These are phyloP conservation scores for Cryphonectria naterciae DNA, from an alignment of 2,329 filamentous ascomycete species.

Conservation along the genomic window DNA sequence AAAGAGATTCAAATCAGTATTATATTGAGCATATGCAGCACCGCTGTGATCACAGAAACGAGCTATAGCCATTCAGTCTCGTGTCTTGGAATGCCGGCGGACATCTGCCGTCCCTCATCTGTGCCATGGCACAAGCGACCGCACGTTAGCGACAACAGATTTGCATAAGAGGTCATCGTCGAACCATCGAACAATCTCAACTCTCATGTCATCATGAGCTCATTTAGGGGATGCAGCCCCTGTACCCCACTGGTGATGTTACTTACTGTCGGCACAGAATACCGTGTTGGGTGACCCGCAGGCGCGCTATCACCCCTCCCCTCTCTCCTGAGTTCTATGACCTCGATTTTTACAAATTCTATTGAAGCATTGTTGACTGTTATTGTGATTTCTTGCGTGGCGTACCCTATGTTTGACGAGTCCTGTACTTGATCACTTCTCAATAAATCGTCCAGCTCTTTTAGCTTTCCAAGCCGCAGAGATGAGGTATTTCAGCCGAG, in stretches of 20 bases:
- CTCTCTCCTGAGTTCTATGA: background rate
- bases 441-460: background rate
- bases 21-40: background rate
- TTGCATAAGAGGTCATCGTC: background rate
- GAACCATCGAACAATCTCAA: background rate
- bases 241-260: background rate
- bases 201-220: background rate
- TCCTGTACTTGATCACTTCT: background rate
- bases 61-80: background rate
- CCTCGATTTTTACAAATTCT: background rate
- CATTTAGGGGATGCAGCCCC: background rate
- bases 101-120: background rate
- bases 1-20: background rate
- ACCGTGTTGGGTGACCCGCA: background rate
- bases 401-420: background rate
- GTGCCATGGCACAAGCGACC: background rate
- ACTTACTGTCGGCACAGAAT: background rate
- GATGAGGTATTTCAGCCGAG: background rate
- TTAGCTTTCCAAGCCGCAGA: background rate
- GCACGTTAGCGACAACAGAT: background rate
- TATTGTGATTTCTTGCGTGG: background rate
- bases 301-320: constrained; percentile 1
- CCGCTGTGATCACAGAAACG: background rate
- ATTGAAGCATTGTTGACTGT: background rate
- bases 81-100: no score